phyloP scores from a whole-genome alignment of 306 rosid genomes.

The Prunus campanulata region DNA sequence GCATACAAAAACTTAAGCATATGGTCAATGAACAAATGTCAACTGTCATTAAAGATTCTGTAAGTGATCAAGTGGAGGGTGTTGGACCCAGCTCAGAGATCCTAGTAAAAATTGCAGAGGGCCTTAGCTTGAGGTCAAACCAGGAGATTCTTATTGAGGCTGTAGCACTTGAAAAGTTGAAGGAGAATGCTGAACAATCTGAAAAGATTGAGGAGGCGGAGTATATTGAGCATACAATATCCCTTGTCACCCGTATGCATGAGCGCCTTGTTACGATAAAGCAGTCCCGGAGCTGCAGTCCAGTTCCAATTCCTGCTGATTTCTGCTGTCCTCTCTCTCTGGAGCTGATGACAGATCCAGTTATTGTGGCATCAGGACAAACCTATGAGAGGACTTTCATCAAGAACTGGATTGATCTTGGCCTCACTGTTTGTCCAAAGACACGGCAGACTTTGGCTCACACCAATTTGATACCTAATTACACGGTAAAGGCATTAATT shows the following conservation, averaged over 20 bases:
- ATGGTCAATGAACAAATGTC: slow-evolving; percentile 55
- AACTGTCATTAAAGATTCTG: slow-evolving; percentile 54
- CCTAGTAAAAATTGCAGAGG: slow-evolving; percentile 62
- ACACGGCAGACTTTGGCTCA: slow-evolving; percentile 87
- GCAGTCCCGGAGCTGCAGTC: slow-evolving; percentile 68
- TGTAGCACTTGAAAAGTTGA: slow-evolving; percentile 80
- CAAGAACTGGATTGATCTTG: slow-evolving; percentile 88
- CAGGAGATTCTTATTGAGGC: slow-evolving; percentile 88
- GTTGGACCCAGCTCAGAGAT: slow-evolving; percentile 58
- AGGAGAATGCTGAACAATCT: slow-evolving; percentile 80
- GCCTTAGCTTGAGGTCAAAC: slow-evolving; percentile 59
- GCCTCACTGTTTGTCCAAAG: slow-evolving; percentile 94
- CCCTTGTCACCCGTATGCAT: slow-evolving; percentile 57
- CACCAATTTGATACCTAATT: slow-evolving; percentile 74
- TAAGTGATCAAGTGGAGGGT: slow-evolving; percentile 53
- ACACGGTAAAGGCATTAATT: slow-evolving; percentile 79
- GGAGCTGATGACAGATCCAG: slow-evolving; percentile 98
- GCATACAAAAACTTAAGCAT: slow-evolving; percentile 68
- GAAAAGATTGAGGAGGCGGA: slow-evolving; percentile 73
- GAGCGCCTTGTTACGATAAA: slow-evolving; percentile 57
- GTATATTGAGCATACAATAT: slow-evolving; percentile 66
- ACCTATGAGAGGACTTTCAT: slow-evolving; percentile 91
- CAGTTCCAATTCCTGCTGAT: slow-evolving; percentile 79
- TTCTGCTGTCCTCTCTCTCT: slow-evolving; percentile 98
- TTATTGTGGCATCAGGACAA: slow-evolving; percentile 98